Base-by-base conservation (phyloP, 257 asterid species). In the Cynanchum wilfordii region DNA sequence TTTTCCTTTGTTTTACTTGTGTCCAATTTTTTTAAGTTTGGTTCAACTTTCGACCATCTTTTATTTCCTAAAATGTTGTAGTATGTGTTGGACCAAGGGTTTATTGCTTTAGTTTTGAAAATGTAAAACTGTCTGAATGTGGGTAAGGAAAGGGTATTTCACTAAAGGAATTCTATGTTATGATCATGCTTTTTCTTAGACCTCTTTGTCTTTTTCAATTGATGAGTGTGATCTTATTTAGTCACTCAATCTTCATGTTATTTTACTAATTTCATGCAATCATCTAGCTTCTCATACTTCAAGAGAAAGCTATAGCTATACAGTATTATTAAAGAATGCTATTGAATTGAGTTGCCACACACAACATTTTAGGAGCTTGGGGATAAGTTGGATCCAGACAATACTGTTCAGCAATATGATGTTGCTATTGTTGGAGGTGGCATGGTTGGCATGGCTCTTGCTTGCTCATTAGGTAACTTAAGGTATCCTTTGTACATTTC, bases 341-440 rank as follows among this genome's bases (percentile, higher is more conserved):
- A 68, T 58, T 50, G 55, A 70, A 30, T 64, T 75, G 44, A 38
- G 19, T 57, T 77, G 15, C 64, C 36, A n/a, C 55, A 42, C 25
- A 66, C 73, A 57, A 67, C 42, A 7, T 68, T 49, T n/a, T 70
- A 91, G 97, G 88, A 78, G 78, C 78, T 74, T 27, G 72, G 81
- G 63, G 75, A 60, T 66, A 74, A 84, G 77, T 76, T 65, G 49
- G 83, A 73, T 60, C 7, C 74, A 40, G 55, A 71, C 45, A 77
- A 76, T 52, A 69, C 80, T 77, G 68, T 69, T 76, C 88, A 86
- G 0, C 87, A 90, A 76, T 87, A 95, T 71, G 99, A 95, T 77
- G 82, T 95, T 79, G 98, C 99, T 74, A 89, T 95, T 80, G 99
- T 95, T 79, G 99, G 99, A 79, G 99, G 99, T 58, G 98, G 99